Evolutionary conservation across 2,329 filamentous ascomycete species (phyloP).

Genomic region (Massarina eburnea): DNA sequence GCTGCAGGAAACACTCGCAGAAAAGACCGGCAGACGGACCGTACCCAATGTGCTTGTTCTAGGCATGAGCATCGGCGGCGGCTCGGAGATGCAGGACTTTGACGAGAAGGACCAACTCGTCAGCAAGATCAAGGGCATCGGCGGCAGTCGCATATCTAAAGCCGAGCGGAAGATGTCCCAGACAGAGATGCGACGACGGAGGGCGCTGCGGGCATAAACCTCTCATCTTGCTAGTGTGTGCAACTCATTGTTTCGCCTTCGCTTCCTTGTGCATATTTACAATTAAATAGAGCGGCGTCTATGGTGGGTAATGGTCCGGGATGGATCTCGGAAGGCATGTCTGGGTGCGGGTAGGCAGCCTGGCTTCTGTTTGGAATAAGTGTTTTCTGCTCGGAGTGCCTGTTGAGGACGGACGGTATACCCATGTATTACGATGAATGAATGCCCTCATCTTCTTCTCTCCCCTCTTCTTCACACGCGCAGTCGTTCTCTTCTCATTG

Average conservation of each 20-base stretch:
- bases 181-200: slow-evolving; percentile 11
- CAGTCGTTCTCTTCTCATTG: too few relatives aligned
- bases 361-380: neutral
- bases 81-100: slow-evolving; percentile 79
- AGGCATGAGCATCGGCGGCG: slow-evolving; percentile 84
- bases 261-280: slow-evolving; percentile 11
- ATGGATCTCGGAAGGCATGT: neutral
- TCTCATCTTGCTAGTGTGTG: neutral
- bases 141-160: slow-evolving; percentile 63
- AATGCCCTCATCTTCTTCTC: neutral
- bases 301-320: neutral
- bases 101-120: slow-evolving; percentile 64
- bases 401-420: slow-evolving; percentile 1
- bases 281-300: slow-evolving; percentile 1
- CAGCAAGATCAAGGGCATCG: slow-evolving; percentile 71
- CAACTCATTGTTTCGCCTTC: slow-evolving; percentile 1
- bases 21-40: slow-evolving; percentile 77
- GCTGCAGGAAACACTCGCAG: slow-evolving; percentile 71
- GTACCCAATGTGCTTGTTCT: slow-evolving; percentile 92
- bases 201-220: neutral
- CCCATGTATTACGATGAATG: slow-evolving; percentile 2
- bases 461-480: too few relatives aligned
- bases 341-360: neutral
- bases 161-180: slow-evolving; percentile 8
- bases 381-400: neutral